Percentiles rank a stretch among this genome's conserved stretches.
Evolutionary conservation across 1,284 basidiomycete genomes (phyloP).

Genomic region (Athelia sp.): DNA sequence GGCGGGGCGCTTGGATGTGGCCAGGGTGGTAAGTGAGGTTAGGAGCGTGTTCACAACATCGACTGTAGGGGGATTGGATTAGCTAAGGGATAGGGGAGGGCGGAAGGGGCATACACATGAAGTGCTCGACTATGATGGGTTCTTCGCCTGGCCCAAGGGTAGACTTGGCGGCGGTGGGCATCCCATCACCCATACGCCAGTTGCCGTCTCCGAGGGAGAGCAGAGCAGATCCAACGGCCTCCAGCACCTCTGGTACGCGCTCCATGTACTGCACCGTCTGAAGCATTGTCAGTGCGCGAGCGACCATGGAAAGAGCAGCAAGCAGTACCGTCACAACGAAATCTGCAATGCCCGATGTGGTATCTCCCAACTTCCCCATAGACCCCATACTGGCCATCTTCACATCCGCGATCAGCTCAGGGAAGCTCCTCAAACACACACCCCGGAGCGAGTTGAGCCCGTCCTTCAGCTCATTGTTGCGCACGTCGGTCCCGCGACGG

Average conservation of each 20-base stretch:
- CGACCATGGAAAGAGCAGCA: conserved; percentile 15
- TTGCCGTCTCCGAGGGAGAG: conserved; percentile 74
- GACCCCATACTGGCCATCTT: conserved; percentile 49
- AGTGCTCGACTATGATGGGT: conserved; percentile 64
- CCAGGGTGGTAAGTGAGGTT: conserved; percentile 53
- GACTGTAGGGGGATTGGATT: conserved; percentile 32
- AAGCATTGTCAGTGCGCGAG: conserved; percentile 1
- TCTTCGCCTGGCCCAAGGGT: conserved; percentile 52
- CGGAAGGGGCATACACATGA: conserved; percentile 46
- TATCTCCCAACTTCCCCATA: conserved; percentile 38
- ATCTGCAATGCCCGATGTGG: conserved; percentile 59
- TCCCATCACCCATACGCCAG: conserved; percentile 84
- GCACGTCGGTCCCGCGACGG: conserved; percentile 38
- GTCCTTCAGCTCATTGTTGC: conserved; percentile 67
- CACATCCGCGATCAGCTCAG: conserved; percentile 73
- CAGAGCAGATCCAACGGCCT: conserved; percentile 59
- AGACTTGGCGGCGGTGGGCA: conserved; percentile 47
- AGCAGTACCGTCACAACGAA: conserved; percentile 59
- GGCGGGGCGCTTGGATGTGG: conserved; percentile 58
- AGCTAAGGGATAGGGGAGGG: conserved; percentile 1
- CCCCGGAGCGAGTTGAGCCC: conserved; percentile 56
- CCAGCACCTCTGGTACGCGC: conserved; percentile 60
- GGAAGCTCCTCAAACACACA: conserved; percentile 72
- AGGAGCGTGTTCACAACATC: conserved; percentile 64
- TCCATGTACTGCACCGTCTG: conserved; percentile 68